Evolutionary conservation across 176 grass and related monocot genomes (phyloP), one percentile per base, ranked within the genome.

Genomic region (Oropetium thomaeum): DNA sequence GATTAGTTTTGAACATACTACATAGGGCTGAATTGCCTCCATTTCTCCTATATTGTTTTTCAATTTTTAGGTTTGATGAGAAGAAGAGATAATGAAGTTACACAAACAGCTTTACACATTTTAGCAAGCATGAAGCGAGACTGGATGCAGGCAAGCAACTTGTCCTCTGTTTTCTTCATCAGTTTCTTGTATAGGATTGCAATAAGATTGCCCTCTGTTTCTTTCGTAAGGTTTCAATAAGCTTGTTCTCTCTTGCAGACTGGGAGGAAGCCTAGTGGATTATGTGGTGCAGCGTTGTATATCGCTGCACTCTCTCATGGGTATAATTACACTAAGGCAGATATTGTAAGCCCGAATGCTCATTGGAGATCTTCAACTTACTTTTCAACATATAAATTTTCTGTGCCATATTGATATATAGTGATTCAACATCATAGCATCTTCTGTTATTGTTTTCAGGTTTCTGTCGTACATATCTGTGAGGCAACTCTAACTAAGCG

Each of bases 251-350:
- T 79, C 30, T 78, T 81, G 53, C 86, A 97, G 94, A 97, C 90
- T 25, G 90, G 86, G 74, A 97, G 86, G 66, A 93, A 97, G 74
- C 94, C 94, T 29, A 93, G 87, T 85, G 94, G 94, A 68, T 85
- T 97, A 83, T 93, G 94, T 83, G 94, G 94, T 75, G 94, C 94
- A 78, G 90, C 94, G 74, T 81, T 97, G 55, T 97, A 97, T 53
- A 91, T 97, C 1, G 74, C 94, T 35, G 84, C 88, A 78, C 90
- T 91, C 27, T 91, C 88, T 65, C 88, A 97, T 34, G 94, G 90
- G 10, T 30, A 76, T n/a, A 43, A 86, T 60, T 97, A 79, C 49
- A 87, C 86, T 40, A 97, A 97, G 75, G 81, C 88, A 71, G 94
- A 93, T 83, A 75, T 97, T 80, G 94, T 97, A 89, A 89, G 77